Percentiles rank a stretch among this genome's conserved stretches.
These are phyloP conservation scores for Paraphaeosphaeria sporulosa DNA, from an alignment of 2,329 filamentous ascomycete genomes.

Conservation along the genomic window DNA sequence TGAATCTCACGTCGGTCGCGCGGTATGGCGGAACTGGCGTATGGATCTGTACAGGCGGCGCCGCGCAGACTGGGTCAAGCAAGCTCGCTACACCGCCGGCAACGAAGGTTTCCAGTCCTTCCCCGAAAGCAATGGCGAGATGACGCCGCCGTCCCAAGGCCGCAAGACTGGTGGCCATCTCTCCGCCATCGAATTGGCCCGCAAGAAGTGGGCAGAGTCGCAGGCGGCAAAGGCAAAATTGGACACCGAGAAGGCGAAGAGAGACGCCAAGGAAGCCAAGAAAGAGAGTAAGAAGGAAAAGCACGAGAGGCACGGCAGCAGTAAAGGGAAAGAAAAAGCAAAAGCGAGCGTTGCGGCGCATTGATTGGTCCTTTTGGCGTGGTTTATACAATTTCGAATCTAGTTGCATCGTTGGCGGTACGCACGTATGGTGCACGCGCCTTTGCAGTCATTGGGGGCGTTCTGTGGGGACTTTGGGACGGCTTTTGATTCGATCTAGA, in stretches of 20 bases:
- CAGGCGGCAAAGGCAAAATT: slow-evolving; percentile 46
- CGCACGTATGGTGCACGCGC: no score
- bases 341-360: slow-evolving; percentile 27
- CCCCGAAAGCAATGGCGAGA: slow-evolving; percentile 50
- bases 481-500: slow-evolving; percentile 38
- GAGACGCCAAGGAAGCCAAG: slow-evolving; percentile 38
- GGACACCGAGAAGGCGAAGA: slow-evolving; percentile 20
- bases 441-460: slow-evolving; percentile 8
- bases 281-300: slow-evolving; percentile 31
- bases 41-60: slow-evolving; percentile 74
- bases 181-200: slow-evolving; percentile 61
- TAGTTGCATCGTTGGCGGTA: slow-evolving; percentile 25
- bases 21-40: slow-evolving; percentile 77
- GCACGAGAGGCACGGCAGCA: slow-evolving; percentile 21
- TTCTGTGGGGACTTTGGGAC: slow-evolving; percentile 13
- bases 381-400: slow-evolving; percentile 1
- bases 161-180: slow-evolving; percentile 38
- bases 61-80: slow-evolving; percentile 69
- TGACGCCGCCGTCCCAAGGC: slow-evolving; percentile 24
- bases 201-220: slow-evolving; percentile 62
- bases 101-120: slow-evolving; percentile 60
- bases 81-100: slow-evolving; percentile 62
- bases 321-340: slow-evolving; percentile 35
- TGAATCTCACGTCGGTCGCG: slow-evolving; percentile 70
- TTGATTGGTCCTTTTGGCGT: slow-evolving; percentile 6